A percentile compares a stretch with the other conserved stretches of the same genome.
Evolutionary conservation across 179 eudicot species (phyloP).

Genomic region (Silene noctiflora): DNA sequence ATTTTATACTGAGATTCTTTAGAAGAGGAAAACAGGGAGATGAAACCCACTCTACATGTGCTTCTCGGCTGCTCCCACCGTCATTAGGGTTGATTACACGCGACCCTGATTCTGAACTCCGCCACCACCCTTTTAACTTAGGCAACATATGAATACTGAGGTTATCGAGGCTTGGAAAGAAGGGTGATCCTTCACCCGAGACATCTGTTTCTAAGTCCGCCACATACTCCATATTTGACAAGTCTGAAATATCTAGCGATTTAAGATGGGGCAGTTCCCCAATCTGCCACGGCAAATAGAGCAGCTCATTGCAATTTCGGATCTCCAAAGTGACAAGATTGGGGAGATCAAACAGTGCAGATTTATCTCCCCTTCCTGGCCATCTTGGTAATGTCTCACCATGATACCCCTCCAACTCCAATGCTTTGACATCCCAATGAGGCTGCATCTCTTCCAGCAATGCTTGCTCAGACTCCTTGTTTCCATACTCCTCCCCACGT

Average conservation of each 20-base stretch:
- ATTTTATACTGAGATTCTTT: fast-evolving
- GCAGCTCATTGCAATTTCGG: fast-evolving
- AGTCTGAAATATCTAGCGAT: fast-evolving
- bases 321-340: background rate
- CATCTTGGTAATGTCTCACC: constrained; percentile 22
- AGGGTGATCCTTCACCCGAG: background rate
- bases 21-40: constrained; percentile 13
- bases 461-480: background rate
- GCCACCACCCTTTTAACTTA: constrained; percentile 25
- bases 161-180: constrained; percentile 15
- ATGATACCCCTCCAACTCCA: background rate
- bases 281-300: background rate
- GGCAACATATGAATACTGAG: background rate
- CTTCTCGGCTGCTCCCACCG: too few relatives aligned
- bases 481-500: background rate
- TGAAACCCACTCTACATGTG: background rate
- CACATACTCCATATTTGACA: constrained; percentile 19
- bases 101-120: background rate
- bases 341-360: constrained; percentile 7
- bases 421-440: background rate
- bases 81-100: too few relatives aligned
- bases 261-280: constrained; percentile 10
- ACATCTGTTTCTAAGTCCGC: background rate
- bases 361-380: background rate
- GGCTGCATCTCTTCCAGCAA: constrained; percentile 19